Base-by-base conservation (phyloP, 2,329 filamentous ascomycete genomes). In the Aureobasidium sp. region DNA sequence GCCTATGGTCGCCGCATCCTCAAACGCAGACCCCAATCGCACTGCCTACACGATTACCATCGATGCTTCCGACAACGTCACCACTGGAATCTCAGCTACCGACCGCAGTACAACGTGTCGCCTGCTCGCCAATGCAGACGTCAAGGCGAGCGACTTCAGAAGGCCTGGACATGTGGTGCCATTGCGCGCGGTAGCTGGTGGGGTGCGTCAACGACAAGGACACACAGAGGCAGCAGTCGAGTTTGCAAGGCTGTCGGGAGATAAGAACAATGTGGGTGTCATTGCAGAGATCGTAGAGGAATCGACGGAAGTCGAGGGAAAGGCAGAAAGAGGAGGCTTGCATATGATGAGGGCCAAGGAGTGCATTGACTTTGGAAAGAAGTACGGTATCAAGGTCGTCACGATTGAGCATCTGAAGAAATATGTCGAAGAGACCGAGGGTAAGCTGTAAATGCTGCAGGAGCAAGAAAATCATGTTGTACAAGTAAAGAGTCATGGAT, bases 201-300 rank as follows among this genome's bases (percentile, higher is more conserved):
- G 93, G 33, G 90, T 97, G 6, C 80, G 90, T 61, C 86, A 87
- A 71, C 78, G 94, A 17, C 80, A 80, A 56, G 94, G 94, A 3
- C 94, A 99, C 75, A 99, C 94, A 12, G 94, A 99, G 80, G 94
- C 94, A 1, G 91, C 88, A 11, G 84, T 95, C 5, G 94, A 99
- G 74, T 86, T 99, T 72, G 97, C 93, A 74, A 80, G 88, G 56
- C 76, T 99, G 63, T 87, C 92, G 0, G 91, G 91, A 1, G 33
- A 64, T 78, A 74, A 77, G 64, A 81, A 82, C 56, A 54, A 60
- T 29, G 93, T 88, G 1, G 91, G 85, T 40, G 92, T 90, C 27
- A 97, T 97, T 71, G 90, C 89, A 68, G 94, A 99, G 79, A 77
- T 99, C 64, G 91, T 99, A 48, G 90, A 92, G 66, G 91, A 95